Base-by-base conservation (phyloP, 1,139 yeast genomes). In the Sugiyamaella novakii region DNA sequence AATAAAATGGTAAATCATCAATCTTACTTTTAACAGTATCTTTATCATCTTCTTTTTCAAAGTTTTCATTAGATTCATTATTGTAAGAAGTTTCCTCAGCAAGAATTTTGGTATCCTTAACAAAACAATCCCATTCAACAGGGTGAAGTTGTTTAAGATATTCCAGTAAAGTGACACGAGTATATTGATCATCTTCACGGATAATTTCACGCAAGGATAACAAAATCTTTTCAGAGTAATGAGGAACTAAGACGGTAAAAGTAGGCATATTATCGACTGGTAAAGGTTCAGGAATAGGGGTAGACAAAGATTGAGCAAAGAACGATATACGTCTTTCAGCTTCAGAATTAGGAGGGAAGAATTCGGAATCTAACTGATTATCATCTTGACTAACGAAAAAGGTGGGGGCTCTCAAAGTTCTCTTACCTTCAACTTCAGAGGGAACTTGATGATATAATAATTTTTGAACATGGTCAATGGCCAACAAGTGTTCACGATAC, bases 191-290 rank as follows among this genome's bases (percentile, higher is more conserved):
- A 70, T 92, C 98, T 75, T 92, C 98, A 72, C 98, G 88, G 66
- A 92, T 92, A 72, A 92, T 92, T 75, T 92, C 98, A 73, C 96
- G 87, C 69, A 92, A 79, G 34, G 98, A 89, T 55, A 92, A 76
- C 67, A 92, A 78, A 63, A 92, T 91, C 84, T 94, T 92, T 78
- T 92, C 98, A 56, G 96, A 83, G 75, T 92, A 92, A 70, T 92
- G 98, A 68, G 98, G 98, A 63, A 95, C 91, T 74, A 92, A 79
- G 47, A 92, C 98, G 46, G 98, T 89, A 70, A 92, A 92, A 10
- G 98, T 92, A 55, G 98, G 98, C 98, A 92, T 92, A 76, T 92
- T 92, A 73, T 92, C 98, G 60, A 92, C 97, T 33, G 98, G 98
- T 64, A 92, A 78, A 54, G 98, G 98, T 73, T 92, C 98, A 57